These are phyloP conservation scores for Trichomonascaceae sp. DNA, from an alignment of 1,139 yeast genomes.

Conservation along the genomic window DNA sequence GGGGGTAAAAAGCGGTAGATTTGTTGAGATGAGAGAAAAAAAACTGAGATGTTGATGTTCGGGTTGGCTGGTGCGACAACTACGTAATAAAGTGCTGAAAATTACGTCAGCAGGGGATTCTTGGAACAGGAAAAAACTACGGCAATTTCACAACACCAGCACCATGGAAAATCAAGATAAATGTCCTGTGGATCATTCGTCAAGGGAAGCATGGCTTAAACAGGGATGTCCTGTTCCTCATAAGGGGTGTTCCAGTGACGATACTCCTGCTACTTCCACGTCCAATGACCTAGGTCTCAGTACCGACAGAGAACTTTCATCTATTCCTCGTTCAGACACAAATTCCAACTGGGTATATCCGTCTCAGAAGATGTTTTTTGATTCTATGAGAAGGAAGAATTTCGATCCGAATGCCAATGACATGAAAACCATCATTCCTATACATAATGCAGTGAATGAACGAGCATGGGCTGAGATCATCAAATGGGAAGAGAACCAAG, in stretches of 20 bases:
- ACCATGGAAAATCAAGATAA: constrained; percentile 14
- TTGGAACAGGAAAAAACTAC: not conserved
- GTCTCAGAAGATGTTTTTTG: constrained; percentile 87
- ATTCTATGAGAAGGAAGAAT: constrained; percentile 87
- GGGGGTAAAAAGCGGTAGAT: not conserved
- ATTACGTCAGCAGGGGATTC: not conserved
- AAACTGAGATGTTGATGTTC: not conserved
- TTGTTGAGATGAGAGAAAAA: not conserved
- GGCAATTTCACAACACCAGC: not conserved
- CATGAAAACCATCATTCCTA: constrained; percentile 88
- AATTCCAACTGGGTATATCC: constrained; percentile 86
- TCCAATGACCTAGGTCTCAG: constrained; percentile 17
- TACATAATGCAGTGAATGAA: constrained; percentile 91
- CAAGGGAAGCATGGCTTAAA: constrained; percentile 23
- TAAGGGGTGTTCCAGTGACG: constrained; percentile 27
- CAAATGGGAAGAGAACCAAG: constrained; percentile 75
- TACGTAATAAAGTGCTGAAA: no score
- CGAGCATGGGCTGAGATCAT: constrained; percentile 83
- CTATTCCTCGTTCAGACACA: constrained; percentile 69
- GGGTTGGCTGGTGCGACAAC: no score
- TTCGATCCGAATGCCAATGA: constrained; percentile 80
- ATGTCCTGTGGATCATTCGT: constrained; percentile 33
- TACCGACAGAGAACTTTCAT: constrained; percentile 64
- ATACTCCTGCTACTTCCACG: constrained; percentile 27
- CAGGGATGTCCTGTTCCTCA: constrained; percentile 31